Evolutionary conservation across 139 green algal species (phyloP).

Genomic region (Haematococcus lacustris): DNA sequence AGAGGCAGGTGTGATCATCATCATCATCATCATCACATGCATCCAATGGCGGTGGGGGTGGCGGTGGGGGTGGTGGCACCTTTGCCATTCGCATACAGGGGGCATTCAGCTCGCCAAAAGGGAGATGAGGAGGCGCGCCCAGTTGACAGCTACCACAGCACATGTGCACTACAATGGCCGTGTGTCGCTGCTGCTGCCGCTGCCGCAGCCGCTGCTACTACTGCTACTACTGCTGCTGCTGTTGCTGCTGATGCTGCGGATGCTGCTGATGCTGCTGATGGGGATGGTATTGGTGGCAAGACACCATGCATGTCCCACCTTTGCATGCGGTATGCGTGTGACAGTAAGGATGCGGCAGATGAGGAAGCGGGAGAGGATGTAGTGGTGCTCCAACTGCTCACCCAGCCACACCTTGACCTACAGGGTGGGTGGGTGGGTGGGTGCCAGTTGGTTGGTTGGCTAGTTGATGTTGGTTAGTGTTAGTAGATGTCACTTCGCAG

Average conservation of each 20-base stretch:
- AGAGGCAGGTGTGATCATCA: too few species aligned
- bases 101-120: too few species aligned
- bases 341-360: slow-evolving; percentile 86
- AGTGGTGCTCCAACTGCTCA: slow-evolving; percentile 71
- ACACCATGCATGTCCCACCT: slow-evolving; percentile 46
- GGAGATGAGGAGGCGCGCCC: too few species aligned
- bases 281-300: background rate
- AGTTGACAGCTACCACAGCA: background rate
- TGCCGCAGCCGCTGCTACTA: too few species aligned
- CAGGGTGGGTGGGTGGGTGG: background rate
- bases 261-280: background rate
- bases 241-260: background rate
- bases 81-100: too few species aligned
- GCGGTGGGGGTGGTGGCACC: too few species aligned
- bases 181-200: background rate
- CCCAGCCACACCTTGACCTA: slow-evolving; percentile 80
- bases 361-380: slow-evolving; percentile 88
- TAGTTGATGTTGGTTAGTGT: background rate
- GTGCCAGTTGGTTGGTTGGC: background rate
- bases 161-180: background rate
- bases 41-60: too few species aligned
- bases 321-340: slow-evolving; percentile 69
- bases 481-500: background rate
- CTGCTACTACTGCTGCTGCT: background rate
- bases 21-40: too few species aligned